Base-by-base conservation (phyloP, 129 eudicot genomes). In the Chrysanthemum seticuspe region DNA sequence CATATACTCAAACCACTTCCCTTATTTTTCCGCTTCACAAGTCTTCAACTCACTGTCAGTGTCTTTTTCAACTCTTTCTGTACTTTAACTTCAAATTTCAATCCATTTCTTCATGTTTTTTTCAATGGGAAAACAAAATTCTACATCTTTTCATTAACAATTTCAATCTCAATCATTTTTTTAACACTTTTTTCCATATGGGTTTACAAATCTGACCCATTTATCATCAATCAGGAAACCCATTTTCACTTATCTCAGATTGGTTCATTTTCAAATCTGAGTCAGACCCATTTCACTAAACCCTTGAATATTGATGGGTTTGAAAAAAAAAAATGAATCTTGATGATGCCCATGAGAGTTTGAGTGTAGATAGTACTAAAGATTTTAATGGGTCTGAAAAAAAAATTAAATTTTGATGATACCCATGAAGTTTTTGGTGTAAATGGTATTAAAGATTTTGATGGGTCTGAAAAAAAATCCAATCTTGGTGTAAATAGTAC, bases 101-200 rank as follows among this genome's bases (percentile, higher is more conserved):
- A 53, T 13, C n/a, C n/a, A 51, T 3, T 52, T 12, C 0, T n/a
- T 52, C 57, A 3, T 40, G 47, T 1, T 40, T 40, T 40, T 7
- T 1, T 7, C 57, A 56, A 87, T 89, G 88, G 96, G 89, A 74
- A 82, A 72, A 79, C 89, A 7, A 87, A 86, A 79, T 86, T 80
- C 79, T 66, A 84, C 76, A 71, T 82, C 2, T 81, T 90, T 68
- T 82, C 90, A 44, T 74, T 79, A 61, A 84, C 95, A 13, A 54
- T 93, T 27, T 86, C 86, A 15, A 67, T 85, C 77, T 84, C 83
- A 47, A 19, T 87, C 0, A 61, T 88, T 69, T 78, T 89, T 61
- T 56, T 93, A 31, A 75, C 79, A 0, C 27, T 86, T 40, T 78
- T 85, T 70, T 89, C 85, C 62, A 75, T 80, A 65, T 89, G 95